These are phyloP conservation scores for Pterulicium gracile DNA, from an alignment of 1,284 basidiomycete species.

Conservation along the genomic window DNA sequence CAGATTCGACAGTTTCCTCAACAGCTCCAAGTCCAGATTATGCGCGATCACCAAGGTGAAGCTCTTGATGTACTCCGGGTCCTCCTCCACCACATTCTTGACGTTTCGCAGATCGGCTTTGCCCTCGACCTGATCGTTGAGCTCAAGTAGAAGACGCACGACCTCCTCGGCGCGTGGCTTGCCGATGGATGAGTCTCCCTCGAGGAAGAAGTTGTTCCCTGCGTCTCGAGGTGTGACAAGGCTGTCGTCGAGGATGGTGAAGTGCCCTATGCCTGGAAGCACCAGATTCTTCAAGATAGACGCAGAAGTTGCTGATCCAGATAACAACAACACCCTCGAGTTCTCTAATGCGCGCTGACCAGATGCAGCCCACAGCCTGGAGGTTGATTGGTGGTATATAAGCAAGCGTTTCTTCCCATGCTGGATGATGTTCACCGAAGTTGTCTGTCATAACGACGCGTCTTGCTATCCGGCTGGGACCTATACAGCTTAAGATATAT, in stretches of 20 bases:
- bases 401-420: not conserved
- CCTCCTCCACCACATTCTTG: constrained; percentile 43
- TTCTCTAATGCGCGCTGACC: constrained; percentile 90
- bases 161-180: constrained; percentile 74
- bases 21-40: constrained; percentile 50
- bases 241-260: constrained; percentile 74
- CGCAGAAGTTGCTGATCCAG: constrained; percentile 71
- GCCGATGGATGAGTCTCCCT: constrained; percentile 66
- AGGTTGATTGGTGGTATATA: not conserved
- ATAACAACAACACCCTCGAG: constrained; percentile 74
- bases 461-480: constrained; percentile 67
- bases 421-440: constrained; percentile 53
- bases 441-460: constrained; percentile 86
- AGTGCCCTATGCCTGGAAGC: constrained; percentile 86
- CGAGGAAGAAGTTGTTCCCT: constrained; percentile 95
- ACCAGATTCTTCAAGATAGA: constrained; percentile 93
- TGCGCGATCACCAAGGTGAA: constrained; percentile 83
- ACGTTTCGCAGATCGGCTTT: constrained; percentile 51
- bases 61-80: constrained; percentile 36
- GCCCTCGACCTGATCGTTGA: constrained; percentile 83
- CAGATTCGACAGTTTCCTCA: constrained; percentile 50
- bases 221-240: constrained; percentile 66
- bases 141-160: constrained; percentile 69
- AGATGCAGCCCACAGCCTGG: constrained; percentile 87
- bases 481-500: constrained; percentile 9